Evolutionary conservation across 768 basidiomycete genomes (phyloP), one percentile per base, ranked within the genome.

Genomic region (Pulveroboletus ravenelii): DNA sequence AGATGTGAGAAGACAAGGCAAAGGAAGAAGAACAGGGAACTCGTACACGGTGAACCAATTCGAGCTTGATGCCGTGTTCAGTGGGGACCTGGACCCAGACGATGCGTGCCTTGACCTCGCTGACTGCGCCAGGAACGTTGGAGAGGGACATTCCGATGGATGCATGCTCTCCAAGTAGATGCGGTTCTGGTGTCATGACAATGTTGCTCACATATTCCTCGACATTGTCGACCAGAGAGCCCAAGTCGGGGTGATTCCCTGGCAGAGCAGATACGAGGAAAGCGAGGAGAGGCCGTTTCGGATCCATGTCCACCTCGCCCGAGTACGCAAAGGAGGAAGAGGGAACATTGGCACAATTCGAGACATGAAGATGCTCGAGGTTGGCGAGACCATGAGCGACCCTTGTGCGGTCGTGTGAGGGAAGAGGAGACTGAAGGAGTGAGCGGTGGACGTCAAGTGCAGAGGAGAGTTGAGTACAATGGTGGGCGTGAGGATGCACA

Each of bases 51-150:
- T 69, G 97, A 5, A 91, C 91, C 54, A 91, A 80, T 62, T 79
- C 76, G 35, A 95, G 76, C 27, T 78, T 74, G 10, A 79, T 77
- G 30, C 78, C 80, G n/a, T 78, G 69, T 35, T 80, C 76, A 41
- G 74, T 76, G 13, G 91, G 89, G 10, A 93, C 82, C 63, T 94
- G 90, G 17, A 89, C 74, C 65, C 92, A 94, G 0, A 85, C 87
- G 50, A 93, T 69, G 51, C 77, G 78, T 2, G 84, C 84, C 72
- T 89, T 88, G 62, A 93, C 91, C 10, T 92, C 86, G 56, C 77
- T 82, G 48, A 91, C 78, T 2, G 93, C 67, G 52, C 86, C 88
- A 7, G 89, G 90, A 14, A 89, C 88, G 18, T 58, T 62, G 47
- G 55, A 52, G 31, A 62, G 27, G 0, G 52, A 45, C 67, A 57